These are phyloP conservation scores for Dactylellina sp. DNA, from an alignment of 2,329 filamentous ascomycete species.

Conservation along the genomic window DNA sequence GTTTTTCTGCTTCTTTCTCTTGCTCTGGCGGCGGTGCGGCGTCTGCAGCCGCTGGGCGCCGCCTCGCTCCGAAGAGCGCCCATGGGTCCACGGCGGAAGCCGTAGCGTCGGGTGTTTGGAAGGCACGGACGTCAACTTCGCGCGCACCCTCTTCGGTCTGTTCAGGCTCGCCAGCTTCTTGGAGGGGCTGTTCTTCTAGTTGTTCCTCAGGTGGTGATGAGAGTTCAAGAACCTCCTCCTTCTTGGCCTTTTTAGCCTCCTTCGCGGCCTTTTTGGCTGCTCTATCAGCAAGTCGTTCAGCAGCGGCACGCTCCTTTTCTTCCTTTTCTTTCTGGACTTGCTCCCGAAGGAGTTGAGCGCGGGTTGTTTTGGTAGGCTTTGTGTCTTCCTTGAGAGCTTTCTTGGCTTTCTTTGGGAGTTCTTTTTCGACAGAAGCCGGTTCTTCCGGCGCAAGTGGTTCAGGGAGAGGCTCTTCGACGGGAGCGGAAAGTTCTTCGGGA, in stretches of 20 bases:
- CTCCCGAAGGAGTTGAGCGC: conserved; percentile 44
- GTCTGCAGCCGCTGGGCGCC: conserved; percentile 38
- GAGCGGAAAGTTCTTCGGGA: conserved; percentile 20
- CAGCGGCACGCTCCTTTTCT: conserved; percentile 43
- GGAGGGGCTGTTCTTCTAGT: conserved; percentile 9
- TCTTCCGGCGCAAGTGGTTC: conserved; percentile 41
- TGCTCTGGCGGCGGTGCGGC: conserved; percentile 18
- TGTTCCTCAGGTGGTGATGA: conserved; percentile 27
- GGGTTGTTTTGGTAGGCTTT: conserved; percentile 35
- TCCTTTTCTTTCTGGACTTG: conserved; percentile 44
- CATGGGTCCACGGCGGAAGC: conserved; percentile 54
- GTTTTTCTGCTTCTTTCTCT: conserved; percentile 24
- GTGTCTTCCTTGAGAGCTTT: conserved; percentile 32
- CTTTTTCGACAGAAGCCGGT: conserved; percentile 25
- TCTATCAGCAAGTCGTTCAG: conserved; percentile 35
- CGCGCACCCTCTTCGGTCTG: conserved; percentile 20
- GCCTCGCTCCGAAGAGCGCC: conserved; percentile 57
- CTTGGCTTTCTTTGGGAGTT: conserved; percentile 42
- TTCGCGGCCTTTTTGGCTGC: conserved; percentile 29
- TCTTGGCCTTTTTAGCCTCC: conserved; percentile 27
- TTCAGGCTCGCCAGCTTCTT: conserved; percentile 8
- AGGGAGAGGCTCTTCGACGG: conserved; percentile 19
- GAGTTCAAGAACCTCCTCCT: conserved; percentile 7
- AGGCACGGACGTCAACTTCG: conserved; percentile 41
- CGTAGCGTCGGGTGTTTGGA: conserved; percentile 56